Percentiles rank a stretch among this genome's conserved stretches.
Evolutionary conservation across 1,284 basidiomycete species (phyloP).

Genomic region (Termitomyces sp.): DNA sequence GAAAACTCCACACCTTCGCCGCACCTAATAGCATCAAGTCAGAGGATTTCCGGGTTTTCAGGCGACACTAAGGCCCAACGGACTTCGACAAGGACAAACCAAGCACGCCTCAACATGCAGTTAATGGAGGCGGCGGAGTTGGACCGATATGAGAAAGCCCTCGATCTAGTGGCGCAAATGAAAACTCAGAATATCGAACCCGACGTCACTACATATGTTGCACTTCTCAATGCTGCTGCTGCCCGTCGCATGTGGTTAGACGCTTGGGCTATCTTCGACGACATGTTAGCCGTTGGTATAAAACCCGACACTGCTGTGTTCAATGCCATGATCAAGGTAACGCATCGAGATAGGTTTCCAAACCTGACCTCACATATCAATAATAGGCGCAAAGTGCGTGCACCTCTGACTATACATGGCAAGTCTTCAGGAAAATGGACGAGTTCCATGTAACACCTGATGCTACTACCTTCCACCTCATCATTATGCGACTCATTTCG

Average conservation of each 20-base stretch:
- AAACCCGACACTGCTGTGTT: conserved; percentile 55
- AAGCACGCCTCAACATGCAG: conserved; percentile 35
- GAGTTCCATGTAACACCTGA: conserved; percentile 44
- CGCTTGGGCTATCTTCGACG: conserved; percentile 68
- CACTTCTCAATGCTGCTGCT: conserved; percentile 46
- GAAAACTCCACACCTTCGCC: conserved; percentile 11
- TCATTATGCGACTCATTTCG: conserved; percentile 45
- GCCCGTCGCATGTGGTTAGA: conserved; percentile 39
- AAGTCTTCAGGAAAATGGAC: conserved; percentile 42
- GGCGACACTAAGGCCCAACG: conserved; percentile 26
- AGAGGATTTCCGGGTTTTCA: conserved; percentile 24
- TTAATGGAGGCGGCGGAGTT: conserved; percentile 34
- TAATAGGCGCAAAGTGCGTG: conserved; percentile 34
- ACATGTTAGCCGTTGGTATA: conserved; percentile 60
- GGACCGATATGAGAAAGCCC: conserved; percentile 24
- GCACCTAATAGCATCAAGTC: conserved; percentile 14
- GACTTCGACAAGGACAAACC: conserved; percentile 21
- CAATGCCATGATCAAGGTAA: conserved; percentile 60
- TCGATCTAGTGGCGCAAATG: conserved; percentile 47
- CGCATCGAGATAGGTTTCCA: conserved; percentile 5
- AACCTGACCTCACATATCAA: conserved; percentile 4
- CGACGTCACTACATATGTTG: conserved; percentile 50
- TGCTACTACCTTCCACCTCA: conserved; percentile 45
- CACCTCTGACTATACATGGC: conserved; percentile 32
- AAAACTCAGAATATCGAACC: conserved; percentile 47